Base-by-base conservation (phyloP, 192 early-diverging fungal genomes). In the Geosiphon pyriformis region DNA sequence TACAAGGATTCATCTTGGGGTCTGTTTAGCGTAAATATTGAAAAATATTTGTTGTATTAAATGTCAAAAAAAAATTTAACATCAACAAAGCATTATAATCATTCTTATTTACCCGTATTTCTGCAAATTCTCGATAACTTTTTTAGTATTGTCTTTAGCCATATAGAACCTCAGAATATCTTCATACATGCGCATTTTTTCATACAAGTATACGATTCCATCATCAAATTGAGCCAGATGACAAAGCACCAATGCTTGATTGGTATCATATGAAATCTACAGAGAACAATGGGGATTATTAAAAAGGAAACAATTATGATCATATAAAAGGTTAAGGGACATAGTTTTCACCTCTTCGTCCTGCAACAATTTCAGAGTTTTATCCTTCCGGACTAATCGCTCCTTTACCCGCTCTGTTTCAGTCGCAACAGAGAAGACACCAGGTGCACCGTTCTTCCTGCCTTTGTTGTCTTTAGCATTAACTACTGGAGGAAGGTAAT, bases 201-300 rank as follows among this genome's bases (percentile, higher is more conserved):
- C 89, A 62, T 95, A 92, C 22, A 98, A 78, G 70, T 88, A 94
- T 25, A 95, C 83, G 23, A 90, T 85, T 0, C 95, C 96, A 1
- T 88, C 88, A 52, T 85, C 83, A 73, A 96, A 98, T 0, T 85
- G 73, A 48, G 89, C 87, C 51, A 88, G 81, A 34, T 94, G 89
- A 65, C 95, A 97, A 4, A 98, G 79, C 6, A 98, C 88, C 54
- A 96, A 78, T 0, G 94, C 94, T 22, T 95, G 91, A 68, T 96
- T 94, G 60, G 88, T 81, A 77, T 98, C 96, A 66, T 95, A 93
- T 15, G 72, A 73, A 3, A 92, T 84, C 58, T 73, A 34, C 4
- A 18, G 27, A 27, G n/a, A n/a, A n/a, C n/a, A n/a, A n/a, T n/a
- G n/a, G n/a, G n/a, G n/a, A n/a, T n/a, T n/a, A n/a, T n/a, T n/a